Base-by-base conservation (phyloP, 2,329 filamentous ascomycete species). In the Sphaerostilbella broomeana region DNA sequence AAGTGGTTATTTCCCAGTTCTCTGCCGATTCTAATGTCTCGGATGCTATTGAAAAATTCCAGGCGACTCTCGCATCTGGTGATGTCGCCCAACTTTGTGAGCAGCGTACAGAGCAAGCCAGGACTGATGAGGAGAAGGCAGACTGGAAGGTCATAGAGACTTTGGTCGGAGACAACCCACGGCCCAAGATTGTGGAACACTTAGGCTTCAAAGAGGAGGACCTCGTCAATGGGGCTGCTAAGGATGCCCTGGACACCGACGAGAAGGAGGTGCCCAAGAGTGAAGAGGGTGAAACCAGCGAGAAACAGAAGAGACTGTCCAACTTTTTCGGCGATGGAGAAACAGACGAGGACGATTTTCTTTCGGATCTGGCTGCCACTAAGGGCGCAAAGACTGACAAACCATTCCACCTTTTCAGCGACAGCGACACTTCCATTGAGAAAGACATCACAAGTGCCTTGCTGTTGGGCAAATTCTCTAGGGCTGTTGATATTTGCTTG, bases 61-160 rank as follows among this genome's bases (percentile, higher is more conserved):
- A 98, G 60, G 77, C 81, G 50, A 81, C 87, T 8, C 67, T 98
- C 42, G 76, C 81, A 54, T 75, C 78, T 40, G 89, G 88, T 17
- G 79, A 97, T 56, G 67, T 98, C 13, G 72, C 74, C 4, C 71
- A 72, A 28, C 85, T 98, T 45, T 95, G 89, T 57, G 80, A 89
- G 55, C 73, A 80, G 16, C 85, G 90, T 56, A 81, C 88, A 46
- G 69, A 80, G 18, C 69, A 79, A 45, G 83, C 89, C 13, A 80
- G 79, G 55, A 86, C 79, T 0, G 89, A 95, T 2, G 87, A 94
- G 49, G 92, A 97, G 59, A 95, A 88, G 69, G 84, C 86, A 4
- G 90, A 97, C 61, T 98, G 92, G 92, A 84, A 84, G 49, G 87
- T 97, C 25, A 86, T 98, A 60, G 81, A 92, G 61, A 92, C 88